Base-by-base conservation (phyloP, 306 rosid genomes). In the Trichosanthes truncata region DNA sequence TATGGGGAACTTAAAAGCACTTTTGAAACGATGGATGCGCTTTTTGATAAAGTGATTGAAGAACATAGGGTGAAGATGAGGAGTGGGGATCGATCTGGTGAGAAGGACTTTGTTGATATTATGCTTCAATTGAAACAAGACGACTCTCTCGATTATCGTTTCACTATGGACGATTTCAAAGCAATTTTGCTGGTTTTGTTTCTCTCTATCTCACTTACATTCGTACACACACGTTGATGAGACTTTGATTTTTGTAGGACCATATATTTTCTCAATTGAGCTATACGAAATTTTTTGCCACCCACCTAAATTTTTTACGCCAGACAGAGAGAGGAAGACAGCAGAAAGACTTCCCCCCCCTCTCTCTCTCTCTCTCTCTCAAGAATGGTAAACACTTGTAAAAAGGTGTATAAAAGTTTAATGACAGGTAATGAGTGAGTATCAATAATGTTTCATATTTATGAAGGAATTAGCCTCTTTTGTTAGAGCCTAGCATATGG, bases 41-140 rank as follows among this genome's bases (percentile, higher is more conserved):
- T 87, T 55, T 68, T 80, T 15, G 84, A 76, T n/a, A 9, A 77
- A 53, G 56, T 87, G 6, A 40, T 87, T 55, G 85, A 48, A 6
- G 82, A 90, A 80, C 86, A 82, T 9, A 59, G 65, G 82, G 68
- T 25, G 3, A 6, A 5, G 45, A 17, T 7, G 18, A 48, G 48
- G 23, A 25, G 1, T 3, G 13, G 57, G 4, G 53, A 12, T 7
- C 8, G 7, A 31, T 2, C 43, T 20, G 13, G 1, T 18, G 46
- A 65, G 3, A 76, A 67, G 53, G 79, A 79, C 12, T 79, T 81
- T 12, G 62, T 56, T n/a, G 79, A 78, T 66, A 56, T 82, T 45
- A 78, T 87, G n/a, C 82, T 82, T 7, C 40, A 60, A 6, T 17
- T 84, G 77, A 79, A 65, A 46, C 78, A 77, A 17, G 17, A 62